Base-by-base conservation (phyloP, 208 protist species). In the Trypanosoma avium region DNA sequence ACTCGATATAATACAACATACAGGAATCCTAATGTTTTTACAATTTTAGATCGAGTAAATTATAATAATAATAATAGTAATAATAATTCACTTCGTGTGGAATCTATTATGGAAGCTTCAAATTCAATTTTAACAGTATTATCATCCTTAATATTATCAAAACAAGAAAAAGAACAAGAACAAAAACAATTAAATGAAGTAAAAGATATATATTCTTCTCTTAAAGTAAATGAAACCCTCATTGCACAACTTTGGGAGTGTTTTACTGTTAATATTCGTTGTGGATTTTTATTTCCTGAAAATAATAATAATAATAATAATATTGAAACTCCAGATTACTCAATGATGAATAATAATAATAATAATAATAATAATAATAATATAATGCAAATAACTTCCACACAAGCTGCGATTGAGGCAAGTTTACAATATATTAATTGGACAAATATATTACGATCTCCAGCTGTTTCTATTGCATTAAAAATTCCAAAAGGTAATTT, bases 1-100 rank as follows among this genome's bases (percentile, higher is more conserved):
- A 61, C 70, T 15, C 62, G 70, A 15, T 76, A 76, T 47, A 69
- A 76, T 27, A 61, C 53, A 32, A 69, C 27, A 4, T 68, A 65
- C 27, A 29, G 27, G 24, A 60, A 76, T 50, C 53, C 42, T 0
- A 35, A 71, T 55, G 70, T 76, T 1, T 70, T 70, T 46, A 70
- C 70, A n/a, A 40, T 69, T 17, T 13, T 42, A 5, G 70, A 76
- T 33, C 17, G n/a, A 17, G 30, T 30, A 9, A 38, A 5, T 21
- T 15, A 42, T 10, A 19, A n/a, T n/a, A n/a, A n/a, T n/a, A n/a
- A n/a, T n/a, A n/a, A n/a, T n/a, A n/a, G n/a, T n/a, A n/a, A 54
- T 35, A 26, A 5, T 4, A 35, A 27, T 2, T 22, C 40, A 24
- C 33, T 71, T 21, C 49, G 27, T 17, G 45, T 22, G 21, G 24